A percentile compares a stretch with the other conserved stretches of the same genome.
Evolutionary conservation across 1,139 yeast species (phyloP).

Genomic region (Diutina sp.): DNA sequence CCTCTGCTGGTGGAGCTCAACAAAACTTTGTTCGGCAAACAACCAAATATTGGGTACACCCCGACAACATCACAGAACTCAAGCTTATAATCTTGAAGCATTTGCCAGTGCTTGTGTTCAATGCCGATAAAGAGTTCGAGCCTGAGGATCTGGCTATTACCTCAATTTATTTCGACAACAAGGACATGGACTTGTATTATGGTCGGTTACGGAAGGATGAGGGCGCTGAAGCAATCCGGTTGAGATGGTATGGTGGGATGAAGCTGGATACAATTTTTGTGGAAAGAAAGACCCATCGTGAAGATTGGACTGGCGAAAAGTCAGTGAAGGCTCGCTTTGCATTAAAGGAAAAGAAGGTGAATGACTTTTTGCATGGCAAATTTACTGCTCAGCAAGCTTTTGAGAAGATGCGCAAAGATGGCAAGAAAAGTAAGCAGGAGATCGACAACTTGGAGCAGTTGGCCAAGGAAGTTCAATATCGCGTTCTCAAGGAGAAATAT

Average conservation of each 20-base stretch:
- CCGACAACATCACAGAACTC: constrained; percentile 95
- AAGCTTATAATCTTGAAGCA: constrained; percentile 87
- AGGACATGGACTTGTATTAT: constrained; percentile 77
- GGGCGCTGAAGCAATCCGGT: constrained; percentile 97
- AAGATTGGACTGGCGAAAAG: constrained; percentile 99
- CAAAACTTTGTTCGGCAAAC: constrained; percentile 98
- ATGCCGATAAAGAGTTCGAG: constrained; percentile 91
- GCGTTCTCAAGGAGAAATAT: constrained; percentile 68
- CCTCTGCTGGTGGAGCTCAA: constrained; percentile 93
- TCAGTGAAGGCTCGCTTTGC: constrained; percentile 95
- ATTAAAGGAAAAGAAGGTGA: constrained; percentile 81
- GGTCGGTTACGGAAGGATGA: constrained; percentile 94
- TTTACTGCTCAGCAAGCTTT: constrained; percentile 83
- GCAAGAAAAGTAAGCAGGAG: constrained; percentile 76
- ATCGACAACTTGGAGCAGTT: constrained; percentile 85
- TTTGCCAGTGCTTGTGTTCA: constrained; percentile 90
- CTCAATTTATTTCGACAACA: constrained; percentile 87
- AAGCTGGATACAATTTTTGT: constrained; percentile 82
- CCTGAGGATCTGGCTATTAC: constrained; percentile 92
- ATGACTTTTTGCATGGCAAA: constrained; percentile 68
- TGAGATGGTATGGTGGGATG: constrained; percentile 99
- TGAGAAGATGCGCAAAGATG: constrained; percentile 86
- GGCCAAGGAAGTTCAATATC: constrained; percentile 86
- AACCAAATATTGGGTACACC: constrained; percentile 98
- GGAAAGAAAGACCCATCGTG: constrained; percentile 95